Base-by-base conservation (phyloP, 805 yeast species). In the Nadsonia fulvescens region DNA sequence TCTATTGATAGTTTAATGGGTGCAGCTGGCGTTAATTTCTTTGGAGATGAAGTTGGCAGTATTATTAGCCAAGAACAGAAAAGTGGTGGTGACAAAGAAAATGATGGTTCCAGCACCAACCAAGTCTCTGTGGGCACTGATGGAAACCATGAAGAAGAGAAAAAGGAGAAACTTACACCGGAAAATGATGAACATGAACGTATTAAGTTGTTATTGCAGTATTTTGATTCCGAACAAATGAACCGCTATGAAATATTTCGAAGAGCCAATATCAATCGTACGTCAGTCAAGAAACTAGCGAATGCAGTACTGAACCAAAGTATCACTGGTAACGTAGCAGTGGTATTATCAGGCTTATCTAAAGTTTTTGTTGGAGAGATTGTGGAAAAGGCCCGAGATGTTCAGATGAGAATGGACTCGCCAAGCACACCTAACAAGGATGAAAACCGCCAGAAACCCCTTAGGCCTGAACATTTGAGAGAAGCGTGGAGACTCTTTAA, bases 301-400 rank as follows among this genome's bases (percentile, higher is more conserved):
- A 71, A 74, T 38, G 65, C 75, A 14, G 74, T 76, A 0, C 54
- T 79, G 25, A 82, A 81, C 22, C 93, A 82, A 44, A 68, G 72
- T 23, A 69, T 82, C 7, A 71, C 86, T 2, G 77, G 66, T 31
- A 76, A 75, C 34, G 72, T 81, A 12, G 76, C 92, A 0, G 70
- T 78, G 28, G 71, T 81, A 6, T 49, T 83, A 24, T 77, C 86
- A 5, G 93, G 94, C 46, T 63, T 81, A 29, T 76, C 92, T 2
- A 83, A 83, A 44, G 76, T 79, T 38, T 72, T 78, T 44, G 63
- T 82, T n/a, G 93, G 93, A 8, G 95, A 83, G 39, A 63, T 83
- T 10, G 74, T 83, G 8, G 91, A 83, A 34, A 59, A 67, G 39
- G 92, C 93, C 0, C 60, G 72, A 34, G 74, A 68, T 27, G 67